Evolutionary conservation across 164 flowering plant genomes (phyloP).

Genomic region (Berberis vulgaris): DNA sequence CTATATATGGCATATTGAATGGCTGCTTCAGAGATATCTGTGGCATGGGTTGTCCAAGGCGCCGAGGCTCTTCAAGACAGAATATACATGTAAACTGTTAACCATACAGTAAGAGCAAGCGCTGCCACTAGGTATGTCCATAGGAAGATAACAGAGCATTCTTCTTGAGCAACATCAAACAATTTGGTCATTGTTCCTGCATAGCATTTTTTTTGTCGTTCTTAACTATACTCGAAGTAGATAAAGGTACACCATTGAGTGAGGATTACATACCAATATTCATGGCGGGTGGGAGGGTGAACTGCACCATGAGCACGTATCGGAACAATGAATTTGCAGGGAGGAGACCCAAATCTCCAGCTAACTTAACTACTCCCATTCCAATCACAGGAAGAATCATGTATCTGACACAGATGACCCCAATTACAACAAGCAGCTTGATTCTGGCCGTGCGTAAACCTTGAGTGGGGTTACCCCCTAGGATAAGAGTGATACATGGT

Average conservation of each 20-base stretch:
- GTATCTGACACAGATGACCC: constrained; percentile 51
- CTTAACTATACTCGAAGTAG: not conserved
- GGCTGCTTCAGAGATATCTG: too few relatives aligned
- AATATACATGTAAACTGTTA: constrained; percentile 66
- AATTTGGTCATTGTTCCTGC: constrained; percentile 86
- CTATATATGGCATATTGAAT: too few relatives aligned
- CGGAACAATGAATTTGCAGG: constrained; percentile 61
- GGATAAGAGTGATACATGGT: constrained; percentile 84
- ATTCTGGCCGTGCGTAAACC: constrained; percentile 32
- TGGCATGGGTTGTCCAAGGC: not conserved
- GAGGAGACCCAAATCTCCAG: constrained; percentile 46
- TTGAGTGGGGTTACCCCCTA: constrained; percentile 85
- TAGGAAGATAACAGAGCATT: constrained; percentile 71
- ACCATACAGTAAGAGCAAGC: constrained; percentile 69
- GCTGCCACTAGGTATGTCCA: constrained; percentile 86
- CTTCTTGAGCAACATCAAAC: constrained; percentile 76
- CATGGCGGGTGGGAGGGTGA: constrained; percentile 82
- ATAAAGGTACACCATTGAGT: too few relatives aligned
- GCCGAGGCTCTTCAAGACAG: constrained; percentile 15
- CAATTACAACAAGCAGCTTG: constrained; percentile 26
- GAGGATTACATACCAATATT: constrained; percentile 42
- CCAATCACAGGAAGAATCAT: constrained; percentile 58
- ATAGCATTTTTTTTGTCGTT: not conserved
- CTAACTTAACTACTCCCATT: constrained; percentile 47
- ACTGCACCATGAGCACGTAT: constrained; percentile 73